A percentile compares a stretch with the other conserved stretches of the same genome.
Conservation (phyloP, 2,329 filamentous ascomycete species). For the Lachnellula suecica region DNA sequence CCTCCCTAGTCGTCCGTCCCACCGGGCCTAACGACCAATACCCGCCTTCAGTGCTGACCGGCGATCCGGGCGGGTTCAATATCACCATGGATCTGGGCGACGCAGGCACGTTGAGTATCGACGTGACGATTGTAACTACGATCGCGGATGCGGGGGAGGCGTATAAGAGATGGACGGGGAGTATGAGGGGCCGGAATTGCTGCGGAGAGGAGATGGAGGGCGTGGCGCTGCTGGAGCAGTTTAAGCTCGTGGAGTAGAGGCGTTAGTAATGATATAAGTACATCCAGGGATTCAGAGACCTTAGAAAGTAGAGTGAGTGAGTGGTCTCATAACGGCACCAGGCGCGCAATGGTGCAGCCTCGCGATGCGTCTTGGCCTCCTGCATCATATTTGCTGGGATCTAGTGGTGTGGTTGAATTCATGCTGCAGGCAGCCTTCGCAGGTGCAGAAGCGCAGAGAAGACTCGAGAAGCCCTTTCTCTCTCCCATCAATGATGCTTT, state of each 20-base stretch:
- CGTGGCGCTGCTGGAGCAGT: conserved; percentile 1
- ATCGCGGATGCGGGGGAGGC: background rate
- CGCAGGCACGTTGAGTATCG: background rate
- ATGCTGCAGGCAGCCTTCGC: too few relatives aligned
- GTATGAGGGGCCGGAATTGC: background rate
- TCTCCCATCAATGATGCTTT: too few relatives aligned
- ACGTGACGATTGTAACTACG: background rate
- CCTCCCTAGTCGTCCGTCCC: conserved; percentile 19
- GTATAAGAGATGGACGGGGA: conserved; percentile 4
- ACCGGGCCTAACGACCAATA: conserved; percentile 1
- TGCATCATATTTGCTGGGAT: too few relatives aligned
- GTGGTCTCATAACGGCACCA: too few relatives aligned
- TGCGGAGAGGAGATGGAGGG: background rate
- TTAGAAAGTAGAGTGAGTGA: too few relatives aligned
- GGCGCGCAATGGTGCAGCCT: too few relatives aligned
- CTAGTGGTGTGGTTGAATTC: too few relatives aligned
- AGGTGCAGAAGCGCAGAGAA: too few relatives aligned
- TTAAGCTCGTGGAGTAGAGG: background rate
- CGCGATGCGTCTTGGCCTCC: too few relatives aligned
- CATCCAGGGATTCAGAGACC: too few relatives aligned
- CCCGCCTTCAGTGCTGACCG: background rate
- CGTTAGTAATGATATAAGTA: background rate
- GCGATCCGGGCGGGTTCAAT: background rate
- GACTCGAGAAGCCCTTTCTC: too few relatives aligned
- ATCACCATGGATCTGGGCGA: conserved; percentile 6